phyloP scores from a whole-genome alignment of 139 green algal species.

The Choricystis sp. region DNA sequence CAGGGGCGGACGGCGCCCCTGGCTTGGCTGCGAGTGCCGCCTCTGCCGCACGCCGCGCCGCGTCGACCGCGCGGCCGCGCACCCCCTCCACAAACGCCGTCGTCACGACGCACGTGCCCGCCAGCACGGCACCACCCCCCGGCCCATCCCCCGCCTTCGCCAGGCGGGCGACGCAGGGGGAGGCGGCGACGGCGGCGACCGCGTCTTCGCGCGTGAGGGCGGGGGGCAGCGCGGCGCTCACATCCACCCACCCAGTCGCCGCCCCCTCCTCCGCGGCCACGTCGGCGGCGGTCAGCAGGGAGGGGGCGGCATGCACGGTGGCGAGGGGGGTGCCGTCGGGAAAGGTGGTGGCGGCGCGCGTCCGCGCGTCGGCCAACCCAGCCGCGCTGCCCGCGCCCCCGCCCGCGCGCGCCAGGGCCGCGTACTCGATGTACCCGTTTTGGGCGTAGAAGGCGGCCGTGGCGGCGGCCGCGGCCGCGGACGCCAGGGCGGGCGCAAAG shows the following conservation, averaged over 20 bases:
- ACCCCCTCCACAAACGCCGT: constrained; percentile 18
- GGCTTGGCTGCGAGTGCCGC: constrained; percentile 25
- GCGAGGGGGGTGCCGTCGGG: constrained; percentile 44
- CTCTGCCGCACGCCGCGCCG: constrained; percentile 23
- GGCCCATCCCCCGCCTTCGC: constrained; percentile 1
- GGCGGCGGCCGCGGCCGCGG: constrained; percentile 36
- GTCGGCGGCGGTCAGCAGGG: constrained; percentile 1
- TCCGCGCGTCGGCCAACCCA: no score
- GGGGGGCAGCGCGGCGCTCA: constrained; percentile 24
- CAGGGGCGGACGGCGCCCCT: neutral
- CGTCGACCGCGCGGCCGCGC: constrained; percentile 9
- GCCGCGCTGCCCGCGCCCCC: neutral
- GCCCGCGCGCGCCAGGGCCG: constrained; percentile 17
- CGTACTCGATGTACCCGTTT: constrained; percentile 64
- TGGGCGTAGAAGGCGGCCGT: constrained; percentile 60
- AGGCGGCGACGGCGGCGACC: constrained; percentile 18
- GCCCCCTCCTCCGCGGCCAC: neutral
- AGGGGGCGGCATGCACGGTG: constrained; percentile 33
- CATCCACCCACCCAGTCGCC: constrained; percentile 24
- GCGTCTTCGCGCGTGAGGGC: constrained; percentile 24
- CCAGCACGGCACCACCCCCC: constrained; percentile 18
- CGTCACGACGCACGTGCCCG: constrained; percentile 26
- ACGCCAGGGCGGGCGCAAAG: constrained; percentile 53
- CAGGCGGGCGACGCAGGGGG: constrained; percentile 2
- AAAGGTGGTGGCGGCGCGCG: constrained; percentile 37